phyloP scores from a whole-genome alignment of 192 early-diverging fungal species.

The Entomortierella lignicola region DNA sequence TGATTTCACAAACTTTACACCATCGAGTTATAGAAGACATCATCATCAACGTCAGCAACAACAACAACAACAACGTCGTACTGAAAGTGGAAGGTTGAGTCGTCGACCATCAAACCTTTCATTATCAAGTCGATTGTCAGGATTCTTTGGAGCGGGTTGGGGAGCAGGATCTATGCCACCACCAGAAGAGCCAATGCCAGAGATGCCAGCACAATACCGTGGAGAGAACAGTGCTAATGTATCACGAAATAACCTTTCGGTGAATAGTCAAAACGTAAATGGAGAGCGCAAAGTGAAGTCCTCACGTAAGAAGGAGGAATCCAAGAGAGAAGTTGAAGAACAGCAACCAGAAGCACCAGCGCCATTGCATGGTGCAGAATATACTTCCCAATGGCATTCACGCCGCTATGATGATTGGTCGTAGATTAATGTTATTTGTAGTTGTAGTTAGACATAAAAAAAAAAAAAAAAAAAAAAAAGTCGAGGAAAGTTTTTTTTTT shows the following conservation, averaged over 20 bases:
- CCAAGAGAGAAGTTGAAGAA: conserved; percentile 9
- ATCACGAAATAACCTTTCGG: background rate
- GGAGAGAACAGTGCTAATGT: background rate
- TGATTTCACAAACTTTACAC: conserved; percentile 24
- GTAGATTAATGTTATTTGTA: background rate
- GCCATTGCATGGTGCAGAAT: conserved; percentile 23
- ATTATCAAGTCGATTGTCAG: conserved; percentile 40
- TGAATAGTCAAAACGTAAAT: background rate
- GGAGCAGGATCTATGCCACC: conserved; percentile 19
- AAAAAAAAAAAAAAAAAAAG: background rate
- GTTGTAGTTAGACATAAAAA: background rate
- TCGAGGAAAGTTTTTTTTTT: too few species aligned
- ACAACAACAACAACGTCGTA: background rate
- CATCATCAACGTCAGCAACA: conserved; percentile 37
- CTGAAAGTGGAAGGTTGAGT: conserved; percentile 4
- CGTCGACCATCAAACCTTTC: conserved; percentile 27
- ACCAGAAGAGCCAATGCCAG: conserved; percentile 17
- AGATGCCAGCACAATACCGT: conserved; percentile 27
- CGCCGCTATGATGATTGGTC: conserved; percentile 44
- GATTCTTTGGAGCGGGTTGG: conserved; percentile 52
- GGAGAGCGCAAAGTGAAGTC: background rate
- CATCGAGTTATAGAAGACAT: conserved; percentile 47
- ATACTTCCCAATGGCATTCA: conserved; percentile 44
- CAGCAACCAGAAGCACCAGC: background rate
- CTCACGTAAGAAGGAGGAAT: conserved; percentile 1